phyloP scores from a whole-genome alignment of 169 alveolate species.

The Perkinsus marinus region DNA sequence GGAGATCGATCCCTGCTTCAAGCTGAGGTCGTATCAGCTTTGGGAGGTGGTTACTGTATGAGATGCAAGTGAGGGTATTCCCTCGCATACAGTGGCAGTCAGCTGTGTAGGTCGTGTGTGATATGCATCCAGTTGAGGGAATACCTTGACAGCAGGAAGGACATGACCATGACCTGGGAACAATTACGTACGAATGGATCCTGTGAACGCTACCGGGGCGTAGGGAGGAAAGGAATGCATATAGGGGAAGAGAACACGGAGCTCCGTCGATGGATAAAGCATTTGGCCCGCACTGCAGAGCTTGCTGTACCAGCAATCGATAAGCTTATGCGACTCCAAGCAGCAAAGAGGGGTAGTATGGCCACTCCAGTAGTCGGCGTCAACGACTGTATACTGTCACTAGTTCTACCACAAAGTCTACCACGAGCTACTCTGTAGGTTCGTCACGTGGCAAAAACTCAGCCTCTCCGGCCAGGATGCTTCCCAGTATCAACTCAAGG shows the following conservation, averaged over 20 bases:
- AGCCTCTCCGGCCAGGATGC: not conserved
- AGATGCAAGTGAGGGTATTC: not conserved
- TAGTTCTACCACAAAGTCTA: too few species aligned
- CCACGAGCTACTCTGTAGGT: not conserved
- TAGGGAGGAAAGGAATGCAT: too few species aligned
- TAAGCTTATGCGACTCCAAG: not conserved
- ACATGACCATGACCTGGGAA: not conserved
- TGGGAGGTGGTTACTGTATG: not conserved
- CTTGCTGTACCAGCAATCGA: not conserved
- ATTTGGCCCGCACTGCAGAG: not conserved
- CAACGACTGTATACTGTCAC: not conserved
- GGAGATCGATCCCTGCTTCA: not conserved
- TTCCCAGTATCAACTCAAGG: not conserved
- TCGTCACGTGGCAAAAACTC: not conserved
- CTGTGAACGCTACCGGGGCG: not conserved
- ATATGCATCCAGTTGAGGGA: not conserved
- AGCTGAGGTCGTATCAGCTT: not conserved
- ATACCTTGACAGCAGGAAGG: not conserved
- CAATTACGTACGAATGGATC: not conserved
- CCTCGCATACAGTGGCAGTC: not conserved
- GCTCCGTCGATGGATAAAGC: not conserved
- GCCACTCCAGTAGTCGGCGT: not conserved
- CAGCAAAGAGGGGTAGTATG: not conserved
- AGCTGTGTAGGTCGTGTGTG: not conserved
- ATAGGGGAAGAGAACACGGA: not conserved